Conservation (phyloP, 2,329 filamentous ascomycete genomes). For the Trichoderma sp. region DNA sequence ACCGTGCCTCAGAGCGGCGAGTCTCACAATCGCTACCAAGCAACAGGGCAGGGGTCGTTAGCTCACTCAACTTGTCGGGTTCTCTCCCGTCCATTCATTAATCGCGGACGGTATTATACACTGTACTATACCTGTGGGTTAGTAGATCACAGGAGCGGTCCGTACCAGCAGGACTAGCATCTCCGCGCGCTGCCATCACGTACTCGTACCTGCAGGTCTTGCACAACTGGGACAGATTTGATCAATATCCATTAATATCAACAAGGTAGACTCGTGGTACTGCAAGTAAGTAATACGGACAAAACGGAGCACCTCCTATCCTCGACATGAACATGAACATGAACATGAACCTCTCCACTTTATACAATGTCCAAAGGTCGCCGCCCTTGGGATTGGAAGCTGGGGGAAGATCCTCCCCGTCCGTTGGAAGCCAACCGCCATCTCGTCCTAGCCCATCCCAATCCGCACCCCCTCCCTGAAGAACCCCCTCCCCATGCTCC, state of each 20-base stretch:
- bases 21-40: background rate
- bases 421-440: slow-evolving; percentile 10
- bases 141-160: background rate
- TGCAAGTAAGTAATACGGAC: background rate
- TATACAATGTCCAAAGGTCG: background rate
- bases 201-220: background rate
- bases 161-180: background rate
- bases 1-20: background rate
- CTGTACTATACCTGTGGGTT: background rate
- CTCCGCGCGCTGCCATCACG: background rate
- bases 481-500: background rate
- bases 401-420: slow-evolving; percentile 8
- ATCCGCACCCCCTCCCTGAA: background rate
- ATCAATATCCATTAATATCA: background rate
- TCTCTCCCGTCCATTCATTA: background rate
- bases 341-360: background rate
- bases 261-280: background rate
- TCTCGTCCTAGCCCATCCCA: background rate
- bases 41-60: background rate
- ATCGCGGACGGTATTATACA: background rate
- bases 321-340: background rate
- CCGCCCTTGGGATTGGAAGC: background rate
- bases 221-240: background rate
- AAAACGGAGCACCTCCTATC: background rate
- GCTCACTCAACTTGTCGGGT: background rate